Percentiles rank a stretch among this genome's conserved stretches.
Evolutionary conservation across 805 yeast genomes (phyloP).

Genomic region (Debaryomyces hansenii): DNA sequence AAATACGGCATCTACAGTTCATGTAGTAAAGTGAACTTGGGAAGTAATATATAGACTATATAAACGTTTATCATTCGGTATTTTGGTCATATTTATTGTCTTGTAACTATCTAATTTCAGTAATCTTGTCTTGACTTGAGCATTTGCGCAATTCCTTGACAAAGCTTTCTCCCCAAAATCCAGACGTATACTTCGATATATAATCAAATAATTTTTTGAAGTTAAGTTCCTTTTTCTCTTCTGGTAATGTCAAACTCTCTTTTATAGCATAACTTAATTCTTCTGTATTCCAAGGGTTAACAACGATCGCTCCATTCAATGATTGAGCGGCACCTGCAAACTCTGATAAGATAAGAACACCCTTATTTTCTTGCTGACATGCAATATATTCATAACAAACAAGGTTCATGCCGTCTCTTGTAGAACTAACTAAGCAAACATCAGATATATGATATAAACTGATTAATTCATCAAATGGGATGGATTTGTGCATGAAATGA

Average conservation of each 20-base stretch:
- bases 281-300: constrained; percentile 98
- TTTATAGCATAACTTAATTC: constrained; percentile 83
- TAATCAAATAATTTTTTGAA: constrained; percentile 83
- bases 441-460: constrained; percentile 84
- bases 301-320: constrained; percentile 87
- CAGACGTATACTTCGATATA: constrained; percentile 90
- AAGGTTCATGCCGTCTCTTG: constrained; percentile 98
- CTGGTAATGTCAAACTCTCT: constrained; percentile 83
- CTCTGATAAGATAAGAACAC: constrained; percentile 85
- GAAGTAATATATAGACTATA: too few relatives aligned
- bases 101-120: background rate
- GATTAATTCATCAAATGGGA: constrained; percentile 88
- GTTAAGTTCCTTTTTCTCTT: constrained; percentile 75
- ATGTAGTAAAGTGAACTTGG: too few relatives aligned
- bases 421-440: constrained; percentile 88
- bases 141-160: constrained; percentile 74
- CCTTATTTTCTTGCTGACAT: constrained; percentile 83
- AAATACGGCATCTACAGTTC: too few relatives aligned
- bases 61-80: too few relatives aligned
- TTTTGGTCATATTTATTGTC: background rate
- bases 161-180: constrained; percentile 96
- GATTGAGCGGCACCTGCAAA: constrained; percentile 99
- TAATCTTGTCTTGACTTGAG: constrained; percentile 2
- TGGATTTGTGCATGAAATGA: constrained; percentile 91
- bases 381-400: constrained; percentile 97